Evolutionary conservation across 495 filamentous ascomycete genomes (phyloP).

Genomic region (Apiosordaria backusii): DNA sequence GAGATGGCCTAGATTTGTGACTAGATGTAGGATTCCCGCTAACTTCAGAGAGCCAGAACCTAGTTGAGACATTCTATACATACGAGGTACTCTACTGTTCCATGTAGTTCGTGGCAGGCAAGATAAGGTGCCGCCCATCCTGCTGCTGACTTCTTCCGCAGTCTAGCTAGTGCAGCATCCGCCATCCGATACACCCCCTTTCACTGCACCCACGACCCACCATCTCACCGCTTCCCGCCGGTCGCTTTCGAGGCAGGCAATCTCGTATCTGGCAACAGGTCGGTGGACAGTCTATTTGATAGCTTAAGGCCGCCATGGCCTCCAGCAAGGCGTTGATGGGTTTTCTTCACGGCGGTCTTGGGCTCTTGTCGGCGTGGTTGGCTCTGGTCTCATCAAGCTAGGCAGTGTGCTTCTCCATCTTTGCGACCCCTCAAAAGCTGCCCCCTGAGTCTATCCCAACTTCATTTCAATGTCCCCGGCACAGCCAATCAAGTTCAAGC

Average conservation of each 20-base stretch:
- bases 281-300: not conserved
- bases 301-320: not conserved
- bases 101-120: slow-evolving; percentile 1
- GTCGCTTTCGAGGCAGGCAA: not conserved
- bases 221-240: not conserved
- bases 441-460: not conserved
- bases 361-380: not conserved
- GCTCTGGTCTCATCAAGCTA: not conserved
- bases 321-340: not conserved
- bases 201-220: not conserved
- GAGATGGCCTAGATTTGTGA: not conserved
- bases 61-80: not conserved
- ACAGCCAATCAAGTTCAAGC: slow-evolving; percentile 13
- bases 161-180: slow-evolving; percentile 3
- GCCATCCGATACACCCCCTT: slow-evolving; percentile 6
- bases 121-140: slow-evolving; percentile 1
- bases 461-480: slow-evolving; percentile 15
- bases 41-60: not conserved
- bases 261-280: not conserved
- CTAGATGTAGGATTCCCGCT: not conserved
- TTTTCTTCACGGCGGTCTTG: slow-evolving; percentile 1
- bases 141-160: not conserved
- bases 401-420: not conserved
- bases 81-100: not conserved
- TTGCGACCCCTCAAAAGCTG: not conserved